Conservation (phyloP, 257 asterid genomes). For the Fraxinus excelsior region DNA sequence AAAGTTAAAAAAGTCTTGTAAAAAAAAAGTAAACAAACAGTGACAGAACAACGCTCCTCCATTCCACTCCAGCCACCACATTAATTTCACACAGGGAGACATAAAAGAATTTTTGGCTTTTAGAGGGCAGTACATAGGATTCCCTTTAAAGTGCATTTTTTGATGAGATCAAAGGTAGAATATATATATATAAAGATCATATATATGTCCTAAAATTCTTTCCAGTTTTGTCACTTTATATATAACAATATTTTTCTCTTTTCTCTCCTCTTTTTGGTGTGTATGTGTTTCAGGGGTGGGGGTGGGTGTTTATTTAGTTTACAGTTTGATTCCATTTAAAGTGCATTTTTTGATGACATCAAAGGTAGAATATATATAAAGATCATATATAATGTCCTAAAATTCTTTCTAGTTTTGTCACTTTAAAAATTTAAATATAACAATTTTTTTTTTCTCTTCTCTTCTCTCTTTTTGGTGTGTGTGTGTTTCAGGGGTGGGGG, state of each 20-base stretch:
- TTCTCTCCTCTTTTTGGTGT: neutral
- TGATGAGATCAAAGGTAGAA: no score
- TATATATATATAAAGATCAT: neutral
- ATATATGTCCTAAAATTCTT: neutral
- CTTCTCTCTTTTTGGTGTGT: neutral
- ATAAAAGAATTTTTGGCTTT: conserved; percentile 40
- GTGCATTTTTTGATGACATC: neutral
- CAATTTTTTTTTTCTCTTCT: neutral
- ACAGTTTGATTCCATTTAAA: conserved; percentile 41
- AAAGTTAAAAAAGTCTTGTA: conserved; percentile 34
- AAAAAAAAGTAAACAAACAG: conserved; percentile 10
- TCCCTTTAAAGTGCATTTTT: conserved; percentile 31
- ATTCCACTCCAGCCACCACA: conserved; percentile 33
- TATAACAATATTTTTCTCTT: neutral
- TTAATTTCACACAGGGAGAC: conserved; percentile 26
- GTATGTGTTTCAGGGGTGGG: neutral
- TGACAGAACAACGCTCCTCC: conserved; percentile 44
- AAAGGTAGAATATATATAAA: neutral
- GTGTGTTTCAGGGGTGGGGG: neutral
- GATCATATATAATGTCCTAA: neutral
- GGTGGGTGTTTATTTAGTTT: neutral
- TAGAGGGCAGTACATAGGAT: conserved; percentile 50
- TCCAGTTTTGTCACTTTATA: neutral
- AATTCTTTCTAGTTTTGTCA: neutral
- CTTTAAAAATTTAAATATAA: neutral